A percentile compares a stretch with the other conserved stretches of the same genome.
Conservation (phyloP, 2,329 filamentous ascomycete species). For the Aphanocladium album region DNA sequence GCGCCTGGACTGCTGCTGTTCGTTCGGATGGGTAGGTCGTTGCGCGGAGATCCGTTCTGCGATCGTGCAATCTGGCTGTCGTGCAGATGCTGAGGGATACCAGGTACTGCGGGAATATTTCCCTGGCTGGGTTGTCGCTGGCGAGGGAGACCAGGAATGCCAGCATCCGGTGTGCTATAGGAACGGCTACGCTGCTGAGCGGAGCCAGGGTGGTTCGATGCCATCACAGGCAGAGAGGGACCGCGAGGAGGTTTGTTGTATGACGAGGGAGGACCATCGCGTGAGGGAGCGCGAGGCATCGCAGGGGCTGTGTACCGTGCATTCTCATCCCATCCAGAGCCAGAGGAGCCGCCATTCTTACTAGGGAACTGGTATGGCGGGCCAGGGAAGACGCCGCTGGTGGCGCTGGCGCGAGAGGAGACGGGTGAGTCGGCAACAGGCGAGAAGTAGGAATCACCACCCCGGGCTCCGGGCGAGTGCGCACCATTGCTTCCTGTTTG, state of each 20-base stretch:
- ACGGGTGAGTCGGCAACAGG: slow-evolving; percentile 75
- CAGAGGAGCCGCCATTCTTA: slow-evolving; percentile 54
- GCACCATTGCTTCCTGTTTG: slow-evolving; percentile 50
- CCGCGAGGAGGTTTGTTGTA: slow-evolving; percentile 66
- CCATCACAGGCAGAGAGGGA: slow-evolving; percentile 74
- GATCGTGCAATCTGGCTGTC: slow-evolving; percentile 68
- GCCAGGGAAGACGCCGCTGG: slow-evolving; percentile 64
- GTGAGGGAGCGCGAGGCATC: slow-evolving; percentile 73
- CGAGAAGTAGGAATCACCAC: slow-evolving; percentile 88
- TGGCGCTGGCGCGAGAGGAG: slow-evolving; percentile 68
- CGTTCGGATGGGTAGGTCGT: slow-evolving; percentile 60
- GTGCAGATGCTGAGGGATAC: slow-evolving; percentile 67
- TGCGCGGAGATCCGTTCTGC: slow-evolving; percentile 73
- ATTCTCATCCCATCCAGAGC: slow-evolving; percentile 66
- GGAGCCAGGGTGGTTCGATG: slow-evolving; percentile 45
- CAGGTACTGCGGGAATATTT: slow-evolving; percentile 65
- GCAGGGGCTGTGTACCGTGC: slow-evolving; percentile 86
- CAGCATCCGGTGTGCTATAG: slow-evolving; percentile 93
- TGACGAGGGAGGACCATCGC: slow-evolving; percentile 65
- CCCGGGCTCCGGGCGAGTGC: slow-evolving; percentile 56
- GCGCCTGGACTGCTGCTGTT: slow-evolving; percentile 67
- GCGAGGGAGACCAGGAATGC: slow-evolving; percentile 58
- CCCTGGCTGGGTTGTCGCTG: slow-evolving; percentile 50
- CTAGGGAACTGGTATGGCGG: slow-evolving; percentile 67
- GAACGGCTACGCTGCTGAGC: slow-evolving; percentile 72